Evolutionary conservation across 192 early-diverging fungal genomes (phyloP).

Genomic region (Podila epigama): DNA sequence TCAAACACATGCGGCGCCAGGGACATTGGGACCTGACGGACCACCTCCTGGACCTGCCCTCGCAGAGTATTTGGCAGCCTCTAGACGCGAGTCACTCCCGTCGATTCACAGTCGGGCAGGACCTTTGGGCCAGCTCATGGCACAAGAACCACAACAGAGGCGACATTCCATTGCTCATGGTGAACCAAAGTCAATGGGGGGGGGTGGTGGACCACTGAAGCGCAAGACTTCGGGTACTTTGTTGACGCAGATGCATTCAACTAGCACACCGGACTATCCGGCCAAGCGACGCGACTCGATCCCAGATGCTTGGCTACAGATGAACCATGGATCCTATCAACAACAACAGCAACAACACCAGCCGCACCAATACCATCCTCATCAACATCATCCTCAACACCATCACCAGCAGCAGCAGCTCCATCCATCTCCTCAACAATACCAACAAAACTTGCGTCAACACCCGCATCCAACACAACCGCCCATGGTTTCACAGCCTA

Average conservation of each 20-base stretch:
- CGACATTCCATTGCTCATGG: slow-evolving; percentile 37
- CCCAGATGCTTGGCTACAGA: slow-evolving; percentile 31
- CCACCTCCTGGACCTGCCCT: background rate
- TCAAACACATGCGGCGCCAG: slow-evolving; percentile 6
- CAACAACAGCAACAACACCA: slow-evolving; percentile 14
- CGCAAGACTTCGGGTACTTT: slow-evolving; percentile 34
- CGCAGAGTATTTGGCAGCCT: slow-evolving; percentile 4
- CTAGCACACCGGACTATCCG: slow-evolving; percentile 23
- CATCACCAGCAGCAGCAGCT: slow-evolving; percentile 34
- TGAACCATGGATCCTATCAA: slow-evolving; percentile 16
- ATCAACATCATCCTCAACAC: no score
- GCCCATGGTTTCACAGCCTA: no score
- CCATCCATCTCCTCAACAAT: background rate
- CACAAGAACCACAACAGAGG: slow-evolving; percentile 30
- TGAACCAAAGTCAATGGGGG: background rate
- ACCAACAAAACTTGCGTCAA: no score
- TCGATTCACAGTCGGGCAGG: slow-evolving; percentile 42
- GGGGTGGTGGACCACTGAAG: slow-evolving; percentile 19
- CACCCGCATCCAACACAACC: no score
- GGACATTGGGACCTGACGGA: slow-evolving; percentile 9
- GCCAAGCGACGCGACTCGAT: slow-evolving; percentile 52
- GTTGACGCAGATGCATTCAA: slow-evolving; percentile 26
- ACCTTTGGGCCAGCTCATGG: slow-evolving; percentile 34
- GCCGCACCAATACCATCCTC: no score
- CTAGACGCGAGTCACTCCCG: slow-evolving; percentile 42